Evolutionary conservation across 140 eudicot genomes (phyloP).

Genomic region (Oenanthe javanica): DNA sequence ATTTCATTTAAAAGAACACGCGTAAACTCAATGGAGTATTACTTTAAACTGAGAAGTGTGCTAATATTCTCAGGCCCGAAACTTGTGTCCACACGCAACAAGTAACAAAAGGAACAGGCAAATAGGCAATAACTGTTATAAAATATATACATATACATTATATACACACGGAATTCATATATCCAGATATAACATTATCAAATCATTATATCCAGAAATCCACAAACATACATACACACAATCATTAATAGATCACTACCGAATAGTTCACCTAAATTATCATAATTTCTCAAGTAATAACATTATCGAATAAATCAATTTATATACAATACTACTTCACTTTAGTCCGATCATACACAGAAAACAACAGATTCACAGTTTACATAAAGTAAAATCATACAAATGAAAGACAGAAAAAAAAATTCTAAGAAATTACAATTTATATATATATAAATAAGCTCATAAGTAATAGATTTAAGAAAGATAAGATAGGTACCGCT

Average conservation of each 20-base stretch:
- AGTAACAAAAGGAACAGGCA: neutral
- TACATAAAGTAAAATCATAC: neutral
- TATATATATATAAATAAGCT: neutral
- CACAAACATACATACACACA: neutral
- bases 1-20: neutral
- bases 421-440: neutral
- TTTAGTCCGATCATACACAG: neutral
- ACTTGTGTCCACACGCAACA: neutral
- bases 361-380: neutral
- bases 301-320: neutral
- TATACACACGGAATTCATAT: neutral
- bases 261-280: neutral
- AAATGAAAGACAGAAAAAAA: neutral
- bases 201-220: neutral
- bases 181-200: neutral
- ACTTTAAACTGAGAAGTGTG: neutral
- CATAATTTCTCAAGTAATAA: neutral
- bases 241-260: neutral
- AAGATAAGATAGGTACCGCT: slow-evolving; percentile 27
- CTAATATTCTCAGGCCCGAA: neutral
- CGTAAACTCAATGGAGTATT: neutral
- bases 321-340: neutral
- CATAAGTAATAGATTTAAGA: neutral
- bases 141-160: too few species aligned
- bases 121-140: neutral